Base-by-base conservation (phyloP, 805 yeast genomes). In the Zygosaccharomyces gambellarensis region DNA sequence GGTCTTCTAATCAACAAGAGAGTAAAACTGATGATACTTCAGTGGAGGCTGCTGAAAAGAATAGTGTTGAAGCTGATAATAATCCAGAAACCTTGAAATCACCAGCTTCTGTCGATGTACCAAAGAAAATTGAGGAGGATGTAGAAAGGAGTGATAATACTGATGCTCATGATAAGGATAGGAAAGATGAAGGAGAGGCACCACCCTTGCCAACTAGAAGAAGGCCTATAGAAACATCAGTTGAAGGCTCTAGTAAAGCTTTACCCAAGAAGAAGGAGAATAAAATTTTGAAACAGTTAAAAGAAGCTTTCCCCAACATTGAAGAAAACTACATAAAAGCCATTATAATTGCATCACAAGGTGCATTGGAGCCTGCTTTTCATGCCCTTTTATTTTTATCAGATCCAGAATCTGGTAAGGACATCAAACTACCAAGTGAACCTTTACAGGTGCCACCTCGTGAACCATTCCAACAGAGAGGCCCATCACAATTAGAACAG, bases 271-370 rank as follows among this genome's bases (percentile, higher is more conserved):
- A 43, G 47, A 51, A 10, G 39, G 60, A 53, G 44, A 63, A 62
- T 49, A 65, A 63, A 31, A 53, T 66, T 19, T 54, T 60, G 43
- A 71, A 76, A 44, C 83, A 87, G 38, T 74, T 92, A 54, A 74
- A 76, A 58, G 96, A 88, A 21, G 97, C 97, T 0, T 92, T 92
- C 66, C 98, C 99, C 1, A 71, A 73, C 14, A 68, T 82, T 22
- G 96, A 89, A 38, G 85, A 78, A 28, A 79, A 81, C 53, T 79
- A 82, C 58, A 74, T 88, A 53, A 80, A 82, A 47, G 90, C 95
- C 27, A 83, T 88, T 1, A 72, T 90, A 49, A 87, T 94, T 63
- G 98, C 98, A 2, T 81, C 95, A 17, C 80, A 77, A 43, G 96
- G 95, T 27, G 74, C 78, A 43, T 65, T 88, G 39, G 97, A 89